Conservation (phyloP, 805 yeast genomes). For the Kodamaea hsintzibuensis region DNA sequence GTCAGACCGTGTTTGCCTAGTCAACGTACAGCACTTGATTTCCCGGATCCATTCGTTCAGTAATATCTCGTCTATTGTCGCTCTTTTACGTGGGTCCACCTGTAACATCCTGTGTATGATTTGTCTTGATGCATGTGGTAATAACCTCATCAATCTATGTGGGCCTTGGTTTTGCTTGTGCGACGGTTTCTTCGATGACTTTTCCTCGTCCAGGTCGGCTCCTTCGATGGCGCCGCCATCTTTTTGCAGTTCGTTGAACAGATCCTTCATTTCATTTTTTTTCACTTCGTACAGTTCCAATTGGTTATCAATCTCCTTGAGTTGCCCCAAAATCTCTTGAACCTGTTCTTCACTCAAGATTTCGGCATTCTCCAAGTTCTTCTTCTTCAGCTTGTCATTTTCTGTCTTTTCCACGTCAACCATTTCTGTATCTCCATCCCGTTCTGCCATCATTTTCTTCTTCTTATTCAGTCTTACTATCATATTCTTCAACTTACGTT, state of each 20-base stretch:
- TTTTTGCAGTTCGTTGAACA: slow-evolving; percentile 25
- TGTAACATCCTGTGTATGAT: slow-evolving; percentile 64
- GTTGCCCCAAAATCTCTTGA: slow-evolving; percentile 32
- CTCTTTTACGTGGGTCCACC: slow-evolving; percentile 61
- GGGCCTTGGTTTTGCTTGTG: slow-evolving; percentile 77
- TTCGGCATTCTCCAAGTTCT: slow-evolving; percentile 23
- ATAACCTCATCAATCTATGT: slow-evolving; percentile 72
- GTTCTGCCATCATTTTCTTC: slow-evolving; percentile 27
- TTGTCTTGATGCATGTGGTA: slow-evolving; percentile 85
- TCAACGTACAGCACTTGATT: slow-evolving; percentile 61
- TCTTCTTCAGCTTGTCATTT: slow-evolving; percentile 18
- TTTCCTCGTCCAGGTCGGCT: slow-evolving; percentile 12
- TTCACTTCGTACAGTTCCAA: slow-evolving; percentile 38
- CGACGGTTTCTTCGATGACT: slow-evolving; percentile 29
- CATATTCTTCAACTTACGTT: slow-evolving; percentile 54
- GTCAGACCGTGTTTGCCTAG: slow-evolving; percentile 11
- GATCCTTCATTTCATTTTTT: slow-evolving; percentile 36
- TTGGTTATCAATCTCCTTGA: slow-evolving; percentile 37
- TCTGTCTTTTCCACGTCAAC: slow-evolving; percentile 3
- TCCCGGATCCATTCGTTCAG: slow-evolving; percentile 70
- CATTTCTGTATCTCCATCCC: slow-evolving; percentile 14
- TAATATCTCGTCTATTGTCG: slow-evolving; percentile 64
- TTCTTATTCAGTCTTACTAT: slow-evolving; percentile 44
- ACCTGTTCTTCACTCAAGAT: slow-evolving; percentile 33
- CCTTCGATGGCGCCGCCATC: not conserved